phyloP scores from a whole-genome alignment of 345 rosid genomes.

The rapeseed (Brassica napus) region Da-Ae NC_063443.1:12054001-12054500 shows the following conservation, averaged over 20 bases:
- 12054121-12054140: slow-evolving; percentile 37
- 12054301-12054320: slow-evolving; percentile 22
- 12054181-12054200: slow-evolving; percentile 15
- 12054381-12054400: slow-evolving; percentile 16
- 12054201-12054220: not conserved
- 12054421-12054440: slow-evolving; percentile 26
- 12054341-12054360: slow-evolving; percentile 39
- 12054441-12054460: slow-evolving; percentile 41
- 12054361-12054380: slow-evolving; percentile 41
- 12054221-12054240: slow-evolving; percentile 12
- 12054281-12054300: slow-evolving; percentile 33
- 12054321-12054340: slow-evolving; percentile 27
- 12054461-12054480: slow-evolving; percentile 23
- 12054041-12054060: not conserved
- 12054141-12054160: slow-evolving; percentile 27
- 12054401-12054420: slow-evolving; percentile 20
- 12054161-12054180: slow-evolving; percentile 22
- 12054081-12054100: slow-evolving; percentile 28
- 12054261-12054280: slow-evolving; percentile 1
- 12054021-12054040: not conserved
- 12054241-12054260: not conserved
- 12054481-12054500: slow-evolving; percentile 11
- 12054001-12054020: not conserved
- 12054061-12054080: slow-evolving; percentile 22
- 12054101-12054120: slow-evolving; percentile 34